These are phyloP conservation scores for Pinus taeda DNA, from an alignment of 75 land plant species.

Conservation along the genomic window DNA sequence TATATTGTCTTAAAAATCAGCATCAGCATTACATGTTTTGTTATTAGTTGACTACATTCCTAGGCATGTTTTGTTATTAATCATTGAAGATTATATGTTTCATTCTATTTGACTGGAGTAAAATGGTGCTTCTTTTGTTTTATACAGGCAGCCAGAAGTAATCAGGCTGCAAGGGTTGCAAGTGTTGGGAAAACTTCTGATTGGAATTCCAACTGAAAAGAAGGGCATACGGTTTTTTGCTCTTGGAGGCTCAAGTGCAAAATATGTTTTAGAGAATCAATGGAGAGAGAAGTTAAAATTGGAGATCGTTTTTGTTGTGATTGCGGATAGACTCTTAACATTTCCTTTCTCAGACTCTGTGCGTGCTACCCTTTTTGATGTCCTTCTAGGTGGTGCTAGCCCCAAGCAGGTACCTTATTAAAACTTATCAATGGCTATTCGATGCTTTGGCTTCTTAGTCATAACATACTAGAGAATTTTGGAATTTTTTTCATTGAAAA, in stretches of 20 bases:
- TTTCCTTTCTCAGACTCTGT: slow-evolving; percentile 81
- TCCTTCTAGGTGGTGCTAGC: slow-evolving; percentile 95
- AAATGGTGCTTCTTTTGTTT: background rate
- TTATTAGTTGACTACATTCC: background rate
- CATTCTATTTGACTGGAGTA: background rate
- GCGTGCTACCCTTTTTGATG: slow-evolving; percentile 85
- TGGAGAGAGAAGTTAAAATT: slow-evolving; percentile 32
- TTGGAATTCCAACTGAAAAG: slow-evolving; percentile 76
- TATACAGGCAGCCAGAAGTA: slow-evolving; percentile 67
- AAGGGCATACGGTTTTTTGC: slow-evolving; percentile 60
- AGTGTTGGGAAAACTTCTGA: slow-evolving; percentile 71
- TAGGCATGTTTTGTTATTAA: background rate
- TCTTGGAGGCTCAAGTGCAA: slow-evolving; percentile 53
- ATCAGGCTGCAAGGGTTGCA: slow-evolving; percentile 86
- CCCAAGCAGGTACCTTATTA: slow-evolving; percentile 79
- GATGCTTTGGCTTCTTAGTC: background rate
- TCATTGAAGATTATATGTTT: background rate
- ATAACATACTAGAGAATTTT: background rate
- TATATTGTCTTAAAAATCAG: background rate
- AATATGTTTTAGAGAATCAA: slow-evolving; percentile 40
- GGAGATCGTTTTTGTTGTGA: slow-evolving; percentile 50
- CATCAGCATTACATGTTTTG: background rate
- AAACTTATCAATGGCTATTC: background rate
- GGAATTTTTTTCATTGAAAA: background rate
- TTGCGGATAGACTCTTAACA: slow-evolving; percentile 62